These are phyloP conservation scores for Hydrangea macrophylla DNA, from an alignment of 148 eudicot genomes.

Conservation along the genomic window DNA sequence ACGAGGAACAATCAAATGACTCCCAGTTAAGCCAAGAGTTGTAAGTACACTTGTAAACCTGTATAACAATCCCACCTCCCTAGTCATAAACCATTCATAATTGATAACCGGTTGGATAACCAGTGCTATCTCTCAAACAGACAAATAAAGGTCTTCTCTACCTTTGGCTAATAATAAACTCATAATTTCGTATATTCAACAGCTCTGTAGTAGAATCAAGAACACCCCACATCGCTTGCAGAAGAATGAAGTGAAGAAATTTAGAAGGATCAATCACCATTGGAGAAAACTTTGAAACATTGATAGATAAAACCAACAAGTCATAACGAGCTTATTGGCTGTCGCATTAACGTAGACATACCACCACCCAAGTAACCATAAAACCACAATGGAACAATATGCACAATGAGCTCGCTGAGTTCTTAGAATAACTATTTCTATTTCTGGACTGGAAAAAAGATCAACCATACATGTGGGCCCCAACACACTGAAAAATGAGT, in stretches of 20 bases:
- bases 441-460: neutral
- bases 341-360: conserved; percentile 1
- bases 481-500: neutral
- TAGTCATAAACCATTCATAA: neutral
- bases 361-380: neutral
- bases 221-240: neutral
- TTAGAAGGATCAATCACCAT: neutral
- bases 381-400: neutral
- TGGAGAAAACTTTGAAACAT: neutral
- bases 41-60: neutral
- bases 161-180: neutral
- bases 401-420: neutral
- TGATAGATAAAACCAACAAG: neutral
- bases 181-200: neutral
- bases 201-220: neutral
- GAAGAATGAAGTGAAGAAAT: neutral
- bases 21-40: neutral
- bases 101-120: neutral
- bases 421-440: neutral
- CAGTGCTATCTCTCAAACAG: neutral
- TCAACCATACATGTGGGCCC: neutral
- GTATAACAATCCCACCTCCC: neutral
- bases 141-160: neutral
- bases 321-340: neutral
- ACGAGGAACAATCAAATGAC: neutral